phyloP scores from a whole-genome alignment of 805 yeast species.

The Jamesozyma gamospora region DNA sequence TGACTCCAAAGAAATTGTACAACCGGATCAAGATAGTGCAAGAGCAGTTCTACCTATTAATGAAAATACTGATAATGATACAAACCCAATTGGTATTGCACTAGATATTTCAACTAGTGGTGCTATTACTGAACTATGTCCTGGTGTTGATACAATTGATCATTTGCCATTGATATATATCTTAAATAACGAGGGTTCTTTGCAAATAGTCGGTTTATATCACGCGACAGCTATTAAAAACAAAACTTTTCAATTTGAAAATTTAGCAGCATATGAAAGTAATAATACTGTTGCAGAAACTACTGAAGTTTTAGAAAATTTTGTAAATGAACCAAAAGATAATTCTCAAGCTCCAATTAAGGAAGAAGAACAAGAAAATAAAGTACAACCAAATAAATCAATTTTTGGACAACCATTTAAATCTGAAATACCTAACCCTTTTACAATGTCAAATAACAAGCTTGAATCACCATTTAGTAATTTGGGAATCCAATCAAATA shows the following conservation, averaged over 20 bases:
- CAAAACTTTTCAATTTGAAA: slow-evolving; percentile 19
- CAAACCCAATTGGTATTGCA: slow-evolving; percentile 60
- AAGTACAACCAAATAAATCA: neutral
- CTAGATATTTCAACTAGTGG: slow-evolving; percentile 44
- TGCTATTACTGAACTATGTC: slow-evolving; percentile 42
- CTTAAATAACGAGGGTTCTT: slow-evolving; percentile 51
- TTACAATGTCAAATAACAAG: neutral
- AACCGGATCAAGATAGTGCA: slow-evolving; percentile 55
- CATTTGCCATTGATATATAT: slow-evolving; percentile 61
- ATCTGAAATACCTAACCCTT: neutral
- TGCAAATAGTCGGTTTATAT: slow-evolving; percentile 57
- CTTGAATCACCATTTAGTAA: too few relatives aligned
- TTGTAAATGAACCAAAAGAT: neutral
- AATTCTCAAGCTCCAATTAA: neutral
- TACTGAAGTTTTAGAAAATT: neutral
- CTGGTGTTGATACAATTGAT: slow-evolving; percentile 44
- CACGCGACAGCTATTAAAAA: slow-evolving; percentile 42
- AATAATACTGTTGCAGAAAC: neutral
- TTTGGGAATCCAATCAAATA: neutral
- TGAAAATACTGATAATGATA: slow-evolving; percentile 54
- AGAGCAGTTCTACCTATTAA: slow-evolving; percentile 68
- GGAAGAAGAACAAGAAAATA: neutral
- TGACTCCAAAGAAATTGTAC: slow-evolving; percentile 31
- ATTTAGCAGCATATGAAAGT: neutral
- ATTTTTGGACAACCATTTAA: neutral